Evolutionary conservation across 805 yeast genomes (phyloP), one percentile per base, ranked within the genome.

Genomic region (Cyberlindnera sargentensis): DNA sequence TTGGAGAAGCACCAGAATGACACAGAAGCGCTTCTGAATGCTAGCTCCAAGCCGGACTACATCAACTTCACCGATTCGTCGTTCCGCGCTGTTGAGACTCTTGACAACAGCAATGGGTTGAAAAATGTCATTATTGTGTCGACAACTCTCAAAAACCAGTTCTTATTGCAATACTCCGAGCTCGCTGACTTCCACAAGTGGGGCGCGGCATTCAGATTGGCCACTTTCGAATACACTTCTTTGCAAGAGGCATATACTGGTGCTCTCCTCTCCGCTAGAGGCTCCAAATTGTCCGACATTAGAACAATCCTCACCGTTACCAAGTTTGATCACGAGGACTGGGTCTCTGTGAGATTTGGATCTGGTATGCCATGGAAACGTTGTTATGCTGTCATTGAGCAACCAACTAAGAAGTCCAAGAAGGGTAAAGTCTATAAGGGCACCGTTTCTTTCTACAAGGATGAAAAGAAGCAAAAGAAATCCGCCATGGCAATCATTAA

Each of bases 321-420:
- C 20, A 82, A 91, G 57, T 85, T 80, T 60, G 78, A 77, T 46
- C 93, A 88, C 58, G 96, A 87, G 62, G 96, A 90, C 56, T 91
- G 96, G 97, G 89, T 84, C 36, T 76, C 89, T 60, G 95, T 93
- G 15, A 73, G 98, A 51, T 93, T 91, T 63, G 98, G 99, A 20
- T 77, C 93, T 8, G 99, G 99, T 25, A 87, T 88, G 95, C 96
- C 97, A 2, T 93, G 97, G 97, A 85, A 82, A 58, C 75, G 95
- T 46, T 91, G 96, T 58, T 93, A 77, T 68, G 91, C 95, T 3
- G 96, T 90, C 8, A 76, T 91, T 44, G 85, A 84, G 52, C 90
- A 90, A 51, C 67, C 89, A 54, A 50, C 68, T 33, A 58, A 72
- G 55, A 80, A 62, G 50, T 65, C 62, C 48, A 68, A 56, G 68